Evolutionary conservation across 225 moss, liverwort and hornwort genomes (phyloP).

Genomic region (Marchantia paleacea): DNA sequence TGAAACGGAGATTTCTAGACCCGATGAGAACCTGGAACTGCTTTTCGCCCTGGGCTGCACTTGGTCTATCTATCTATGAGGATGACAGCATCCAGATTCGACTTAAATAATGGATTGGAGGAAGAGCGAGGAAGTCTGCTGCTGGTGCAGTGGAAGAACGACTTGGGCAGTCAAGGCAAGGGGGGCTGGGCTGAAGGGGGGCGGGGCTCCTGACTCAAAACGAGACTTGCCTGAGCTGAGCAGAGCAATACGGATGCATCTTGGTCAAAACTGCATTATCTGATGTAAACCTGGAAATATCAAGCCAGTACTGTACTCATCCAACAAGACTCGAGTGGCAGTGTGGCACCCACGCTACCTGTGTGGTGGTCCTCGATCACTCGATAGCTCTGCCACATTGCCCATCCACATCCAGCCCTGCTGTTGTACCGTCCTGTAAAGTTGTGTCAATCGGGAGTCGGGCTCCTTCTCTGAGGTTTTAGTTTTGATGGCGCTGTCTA

Average conservation of each 20-base stretch:
- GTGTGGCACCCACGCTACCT: neutral
- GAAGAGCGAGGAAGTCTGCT: too few relatives aligned
- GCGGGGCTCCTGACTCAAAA: neutral
- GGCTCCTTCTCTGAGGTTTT: neutral
- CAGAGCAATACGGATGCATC: neutral
- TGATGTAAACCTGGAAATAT: neutral
- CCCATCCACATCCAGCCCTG: neutral
- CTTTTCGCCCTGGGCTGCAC: neutral
- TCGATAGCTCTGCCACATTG: neutral
- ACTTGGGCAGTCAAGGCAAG: neutral
- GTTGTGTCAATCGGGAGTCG: neutral
- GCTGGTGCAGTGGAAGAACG: neutral
- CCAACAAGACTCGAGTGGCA: neutral
- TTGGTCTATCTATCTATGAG: neutral
- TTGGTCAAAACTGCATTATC: neutral
- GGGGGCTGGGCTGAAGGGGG: too few relatives aligned
- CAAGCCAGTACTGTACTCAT: neutral
- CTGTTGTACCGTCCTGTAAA: slow-evolving; percentile 2
- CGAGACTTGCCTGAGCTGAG: neutral
- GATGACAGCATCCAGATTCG: neutral
- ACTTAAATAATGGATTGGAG: neutral
- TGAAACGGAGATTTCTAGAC: neutral
- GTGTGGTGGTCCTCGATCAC: slow-evolving; percentile 5
- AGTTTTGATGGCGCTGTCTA: neutral
- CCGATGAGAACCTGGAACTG: neutral